These are phyloP conservation scores for Aureobasidium sp. DNA, from an alignment of 2,329 filamentous ascomycete genomes.

Conservation along the genomic window DNA sequence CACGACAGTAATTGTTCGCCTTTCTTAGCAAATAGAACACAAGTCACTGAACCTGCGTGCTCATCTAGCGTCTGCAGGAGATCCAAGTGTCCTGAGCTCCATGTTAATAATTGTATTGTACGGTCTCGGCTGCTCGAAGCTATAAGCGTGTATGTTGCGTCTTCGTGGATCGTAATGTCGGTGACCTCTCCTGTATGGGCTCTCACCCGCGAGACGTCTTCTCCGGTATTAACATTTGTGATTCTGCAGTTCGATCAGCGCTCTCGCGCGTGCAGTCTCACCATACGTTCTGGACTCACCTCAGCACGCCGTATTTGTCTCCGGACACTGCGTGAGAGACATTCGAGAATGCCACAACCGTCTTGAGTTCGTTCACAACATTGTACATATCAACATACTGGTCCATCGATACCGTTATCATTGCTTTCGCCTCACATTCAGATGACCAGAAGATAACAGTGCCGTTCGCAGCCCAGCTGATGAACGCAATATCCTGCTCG, in stretches of 20 bases:
- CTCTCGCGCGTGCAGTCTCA: conserved; percentile 17
- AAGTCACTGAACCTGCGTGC: conserved; percentile 78
- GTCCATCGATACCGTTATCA: conserved; percentile 63
- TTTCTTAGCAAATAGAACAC: conserved; percentile 67
- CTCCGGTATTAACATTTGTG: conserved; percentile 55
- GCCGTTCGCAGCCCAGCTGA: conserved; percentile 82
- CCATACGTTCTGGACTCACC: conserved; percentile 30
- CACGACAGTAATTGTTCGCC: conserved; percentile 66
- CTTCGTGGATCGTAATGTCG: conserved; percentile 66
- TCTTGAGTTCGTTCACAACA: conserved; percentile 49
- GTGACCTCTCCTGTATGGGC: conserved; percentile 83
- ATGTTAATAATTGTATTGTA: conserved; percentile 82
- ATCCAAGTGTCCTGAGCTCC: conserved; percentile 42
- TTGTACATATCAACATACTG: conserved; percentile 45
- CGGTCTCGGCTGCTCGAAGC: conserved; percentile 83
- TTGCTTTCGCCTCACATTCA: conserved; percentile 60
- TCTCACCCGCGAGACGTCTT: conserved; percentile 64
- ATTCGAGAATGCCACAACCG: conserved; percentile 52
- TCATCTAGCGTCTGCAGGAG: conserved; percentile 88
- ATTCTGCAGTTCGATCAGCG: conserved; percentile 40
- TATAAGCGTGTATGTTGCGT: conserved; percentile 56
- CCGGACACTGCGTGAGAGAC: conserved; percentile 69
- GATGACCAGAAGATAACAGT: conserved; percentile 75
- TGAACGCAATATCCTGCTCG: conserved; percentile 61
- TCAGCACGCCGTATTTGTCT: conserved; percentile 77